Percentiles rank a stretch among this genome's conserved stretches.
Conservation (phyloP, 2,329 filamentous ascomycete species). For the Diaporthe australafricana region DNA sequence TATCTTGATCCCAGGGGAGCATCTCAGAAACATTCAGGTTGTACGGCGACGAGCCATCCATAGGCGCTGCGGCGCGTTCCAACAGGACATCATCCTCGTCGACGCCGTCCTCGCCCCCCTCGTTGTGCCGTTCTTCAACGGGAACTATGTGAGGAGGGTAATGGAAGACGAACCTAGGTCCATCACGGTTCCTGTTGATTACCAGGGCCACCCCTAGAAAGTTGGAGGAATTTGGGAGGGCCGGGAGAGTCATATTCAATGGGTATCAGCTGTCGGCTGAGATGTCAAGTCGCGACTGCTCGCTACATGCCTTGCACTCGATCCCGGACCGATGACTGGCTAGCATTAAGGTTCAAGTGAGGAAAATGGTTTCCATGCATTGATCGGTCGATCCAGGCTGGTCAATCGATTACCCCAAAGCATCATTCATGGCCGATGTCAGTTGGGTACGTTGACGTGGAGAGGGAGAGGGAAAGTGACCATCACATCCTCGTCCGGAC, state of each 20-base stretch:
- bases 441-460: not conserved
- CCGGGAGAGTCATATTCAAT: constrained; percentile 58
- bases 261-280: not conserved
- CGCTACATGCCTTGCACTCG: not conserved
- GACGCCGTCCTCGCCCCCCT: constrained; percentile 49
- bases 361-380: not conserved
- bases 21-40: constrained; percentile 52
- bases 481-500: not conserved
- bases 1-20: constrained; percentile 62
- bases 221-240: constrained; percentile 64
- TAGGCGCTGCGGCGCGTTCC: constrained; percentile 57
- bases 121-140: constrained; percentile 51
- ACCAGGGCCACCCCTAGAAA: constrained; percentile 80
- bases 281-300: not conserved
- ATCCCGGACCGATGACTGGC: too few relatives aligned
- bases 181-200: constrained; percentile 79
- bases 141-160: constrained; percentile 74
- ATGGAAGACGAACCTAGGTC: constrained; percentile 87
- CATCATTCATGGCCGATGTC: not conserved
- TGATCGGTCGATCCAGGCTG: not conserved
- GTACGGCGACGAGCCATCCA: constrained; percentile 45
- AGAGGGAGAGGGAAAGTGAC: not conserved
- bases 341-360: not conserved
- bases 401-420: not conserved
- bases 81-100: constrained; percentile 66